These are phyloP conservation scores for Ilex aquifolium DNA, from an alignment of 257 asterid genomes.

Conservation along the genomic window DNA sequence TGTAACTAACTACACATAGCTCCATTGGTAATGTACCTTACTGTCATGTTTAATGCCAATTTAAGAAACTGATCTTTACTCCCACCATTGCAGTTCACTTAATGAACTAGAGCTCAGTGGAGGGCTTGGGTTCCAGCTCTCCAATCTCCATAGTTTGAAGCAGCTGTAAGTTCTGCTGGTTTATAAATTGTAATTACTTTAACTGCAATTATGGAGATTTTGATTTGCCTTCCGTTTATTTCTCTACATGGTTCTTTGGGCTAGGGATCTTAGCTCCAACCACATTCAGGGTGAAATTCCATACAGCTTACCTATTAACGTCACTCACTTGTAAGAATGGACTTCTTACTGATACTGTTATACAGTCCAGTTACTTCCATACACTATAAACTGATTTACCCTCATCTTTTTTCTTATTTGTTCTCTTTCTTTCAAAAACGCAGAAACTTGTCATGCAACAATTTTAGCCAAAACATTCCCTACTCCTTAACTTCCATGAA, in stretches of 20 bases:
- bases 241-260: slow-evolving; percentile 9
- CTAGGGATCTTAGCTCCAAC: slow-evolving; percentile 80
- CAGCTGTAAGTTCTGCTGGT: slow-evolving; percentile 48
- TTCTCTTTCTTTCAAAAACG: slow-evolving; percentile 11
- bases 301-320: slow-evolving; percentile 52
- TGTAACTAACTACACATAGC: slow-evolving; percentile 30
- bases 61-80: not conserved
- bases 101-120: slow-evolving; percentile 63
- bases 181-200: not conserved
- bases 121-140: slow-evolving; percentile 50
- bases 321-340: slow-evolving; percentile 63
- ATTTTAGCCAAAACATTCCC: slow-evolving; percentile 55
- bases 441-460: slow-evolving; percentile 83
- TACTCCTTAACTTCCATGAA: slow-evolving; percentile 53
- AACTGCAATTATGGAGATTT: slow-evolving; percentile 2
- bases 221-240: not conserved
- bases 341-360: not conserved
- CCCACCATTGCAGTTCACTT: slow-evolving; percentile 49
- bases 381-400: not conserved
- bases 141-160: slow-evolving; percentile 53
- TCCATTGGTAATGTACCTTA: not conserved
- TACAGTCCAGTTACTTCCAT: not conserved
- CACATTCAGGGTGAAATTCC: slow-evolving; percentile 64
- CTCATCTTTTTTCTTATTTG: not conserved
- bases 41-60: not conserved